Evolutionary conservation across 805 yeast genomes (phyloP).

Genomic region (Wickerhamomyces mucosus): DNA sequence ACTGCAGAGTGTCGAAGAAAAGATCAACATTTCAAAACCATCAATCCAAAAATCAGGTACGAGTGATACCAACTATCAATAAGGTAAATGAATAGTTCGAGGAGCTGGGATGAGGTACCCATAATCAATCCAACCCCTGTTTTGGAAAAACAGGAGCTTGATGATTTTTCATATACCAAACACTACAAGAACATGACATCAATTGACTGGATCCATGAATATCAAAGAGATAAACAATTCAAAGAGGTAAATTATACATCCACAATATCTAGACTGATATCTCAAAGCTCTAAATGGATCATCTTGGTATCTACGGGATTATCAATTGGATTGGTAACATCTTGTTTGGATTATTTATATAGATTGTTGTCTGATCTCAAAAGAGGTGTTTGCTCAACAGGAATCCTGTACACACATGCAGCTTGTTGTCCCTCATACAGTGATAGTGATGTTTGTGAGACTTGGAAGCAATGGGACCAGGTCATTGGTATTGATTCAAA

Average conservation of each 20-base stretch:
- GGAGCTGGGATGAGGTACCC: too few relatives aligned
- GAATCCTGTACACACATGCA: constrained; percentile 19
- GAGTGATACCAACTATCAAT: too few relatives aligned
- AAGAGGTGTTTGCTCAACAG: constrained; percentile 39
- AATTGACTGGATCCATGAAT: constrained; percentile 46
- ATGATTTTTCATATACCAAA: constrained; percentile 5
- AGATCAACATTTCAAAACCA: too few relatives aligned
- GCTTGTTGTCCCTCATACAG: constrained; percentile 22
- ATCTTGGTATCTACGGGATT: constrained; percentile 36
- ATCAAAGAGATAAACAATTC: constrained; percentile 14
- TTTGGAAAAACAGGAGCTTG: too few relatives aligned
- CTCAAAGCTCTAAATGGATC: constrained; percentile 31
- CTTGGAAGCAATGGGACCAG: constrained; percentile 25
- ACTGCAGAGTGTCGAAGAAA: too few relatives aligned
- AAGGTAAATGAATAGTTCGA: too few relatives aligned
- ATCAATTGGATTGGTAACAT: constrained; percentile 37
- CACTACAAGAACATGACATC: constrained; percentile 31
- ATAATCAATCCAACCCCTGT: too few relatives aligned
- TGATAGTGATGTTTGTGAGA: constrained; percentile 23
- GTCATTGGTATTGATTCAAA: constrained; percentile 15
- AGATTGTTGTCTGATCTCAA: constrained; percentile 43
- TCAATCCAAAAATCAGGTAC: too few relatives aligned
- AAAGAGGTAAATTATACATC: constrained; percentile 1
- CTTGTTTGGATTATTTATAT: constrained; percentile 38
- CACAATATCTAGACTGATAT: not conserved